Base-by-base conservation (phyloP, 1,284 basidiomycete genomes). In the Pholiota adiposa region DNA sequence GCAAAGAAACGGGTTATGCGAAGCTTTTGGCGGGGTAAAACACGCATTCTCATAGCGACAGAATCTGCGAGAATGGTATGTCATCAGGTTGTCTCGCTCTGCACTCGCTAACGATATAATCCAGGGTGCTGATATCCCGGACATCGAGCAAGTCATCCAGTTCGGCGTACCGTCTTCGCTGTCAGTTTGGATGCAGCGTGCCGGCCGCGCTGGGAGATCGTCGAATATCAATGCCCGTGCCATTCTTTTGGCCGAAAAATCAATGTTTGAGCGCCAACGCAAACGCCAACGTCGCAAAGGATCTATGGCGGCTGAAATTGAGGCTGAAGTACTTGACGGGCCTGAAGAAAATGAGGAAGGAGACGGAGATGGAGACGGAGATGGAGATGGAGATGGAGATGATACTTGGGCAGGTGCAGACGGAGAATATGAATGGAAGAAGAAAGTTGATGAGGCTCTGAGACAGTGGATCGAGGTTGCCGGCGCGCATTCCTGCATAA, bases 51-150 rank as follows among this genome's bases (percentile, higher is more conserved):
- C 0, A 51, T 73, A 8, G 67, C 71, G n/a, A 74, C 72, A 1
- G 72, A 75, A 50, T 71, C 70, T 9, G 72, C 72, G 3, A 72
- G 72, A 46, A 76, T 74, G 72, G 74, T 75, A 58, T 23, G 70
- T 60, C 11, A 29, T 25, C 18, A 14, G 19, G 2, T 59, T 4
- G 4, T 31, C 11, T 5, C 11, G 29, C 4, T 31, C 29, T 31
- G 29, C 4, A 31, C 11, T 31, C 11, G 4, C 11, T 31, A 31
- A 5, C 29, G 29, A 43, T n/a, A n/a, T n/a, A n/a, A n/a, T n/a
- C n/a, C n/a, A 75, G 72, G 72, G 72, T 21, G 65, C 64, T 11
- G 73, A 76, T 54, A 73, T 75, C n/a, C 68, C 71, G 0, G 63
- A 75, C 51, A 63, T 76, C 36, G 59, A 69, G 33, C 70, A 65